Percentiles rank a stretch among this genome's conserved stretches.
Conservation (phyloP, 2,329 filamentous ascomycete species). For the Tolypocladium nubicola region DNA sequence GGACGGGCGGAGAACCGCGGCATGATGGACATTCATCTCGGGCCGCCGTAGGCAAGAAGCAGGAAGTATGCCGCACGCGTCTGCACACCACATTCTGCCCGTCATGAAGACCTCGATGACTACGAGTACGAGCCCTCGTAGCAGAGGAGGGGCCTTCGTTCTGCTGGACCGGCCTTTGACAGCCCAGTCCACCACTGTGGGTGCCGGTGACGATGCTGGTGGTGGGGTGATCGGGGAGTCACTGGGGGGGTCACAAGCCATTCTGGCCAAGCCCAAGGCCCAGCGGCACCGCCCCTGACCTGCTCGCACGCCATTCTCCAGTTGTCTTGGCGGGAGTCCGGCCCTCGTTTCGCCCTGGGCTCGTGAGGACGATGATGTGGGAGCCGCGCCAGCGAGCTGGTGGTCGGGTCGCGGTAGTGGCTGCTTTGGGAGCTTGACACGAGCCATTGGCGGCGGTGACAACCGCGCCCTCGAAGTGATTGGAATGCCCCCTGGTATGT, state of each 20-base stretch:
- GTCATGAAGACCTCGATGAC: neutral
- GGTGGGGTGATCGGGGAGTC: conserved; percentile 1
- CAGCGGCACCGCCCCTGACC: neutral
- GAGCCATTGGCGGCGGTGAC: neutral
- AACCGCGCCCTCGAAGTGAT: neutral
- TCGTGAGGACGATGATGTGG: neutral
- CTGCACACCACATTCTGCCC: neutral
- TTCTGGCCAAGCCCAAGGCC: neutral
- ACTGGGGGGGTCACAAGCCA: neutral
- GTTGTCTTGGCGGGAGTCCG: neutral
- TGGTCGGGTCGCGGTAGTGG: neutral
- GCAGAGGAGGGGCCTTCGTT: neutral
- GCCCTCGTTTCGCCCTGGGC: neutral
- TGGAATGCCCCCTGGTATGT: neutral
- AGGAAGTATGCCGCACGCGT: too few species aligned
- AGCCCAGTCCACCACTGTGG: neutral
- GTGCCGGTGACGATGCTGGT: neutral
- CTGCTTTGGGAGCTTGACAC: neutral
- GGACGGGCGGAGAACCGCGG: neutral
- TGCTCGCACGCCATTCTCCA: conserved; percentile 1
- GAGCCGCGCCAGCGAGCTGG: neutral
- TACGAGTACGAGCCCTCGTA: neutral
- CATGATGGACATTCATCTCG: neutral
- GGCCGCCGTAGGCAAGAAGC: neutral
- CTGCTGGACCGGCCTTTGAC: neutral